These are phyloP conservation scores for Plenodomus biglobosus DNA, from an alignment of 2,329 filamentous ascomycete species.

Conservation along the genomic window DNA sequence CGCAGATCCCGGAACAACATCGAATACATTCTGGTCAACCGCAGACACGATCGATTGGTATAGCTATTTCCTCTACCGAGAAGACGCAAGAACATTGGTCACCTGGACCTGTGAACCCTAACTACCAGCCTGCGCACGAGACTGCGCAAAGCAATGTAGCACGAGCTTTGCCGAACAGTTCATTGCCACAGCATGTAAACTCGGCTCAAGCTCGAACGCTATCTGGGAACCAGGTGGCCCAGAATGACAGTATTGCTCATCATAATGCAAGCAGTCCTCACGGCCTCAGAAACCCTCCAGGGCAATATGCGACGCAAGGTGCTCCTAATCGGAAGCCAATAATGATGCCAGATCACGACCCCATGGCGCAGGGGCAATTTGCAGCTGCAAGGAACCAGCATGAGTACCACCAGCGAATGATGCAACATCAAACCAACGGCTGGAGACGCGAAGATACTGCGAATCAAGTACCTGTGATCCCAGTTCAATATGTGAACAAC, in stretches of 20 bases:
- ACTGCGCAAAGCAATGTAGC: neutral
- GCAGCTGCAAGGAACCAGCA: constrained; percentile 27
- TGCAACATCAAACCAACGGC: constrained; percentile 36
- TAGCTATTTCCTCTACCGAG: constrained; percentile 8
- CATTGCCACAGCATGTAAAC: neutral
- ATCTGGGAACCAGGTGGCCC: neutral
- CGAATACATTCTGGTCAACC: constrained; percentile 3
- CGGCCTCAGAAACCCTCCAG: too few relatives aligned
- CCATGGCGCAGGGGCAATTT: constrained; percentile 16
- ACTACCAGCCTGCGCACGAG: neutral
- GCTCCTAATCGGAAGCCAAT: constrained; percentile 10
- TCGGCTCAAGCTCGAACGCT: neutral
- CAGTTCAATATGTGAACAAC: constrained; percentile 30
- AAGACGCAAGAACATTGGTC: neutral
- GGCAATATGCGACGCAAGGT: constrained; percentile 12
- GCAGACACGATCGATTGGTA: constrained; percentile 8
- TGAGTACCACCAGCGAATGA: constrained; percentile 36
- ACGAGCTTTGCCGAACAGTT: neutral
- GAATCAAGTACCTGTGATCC: constrained; percentile 42
- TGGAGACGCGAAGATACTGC: constrained; percentile 48
- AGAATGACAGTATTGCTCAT: neutral
- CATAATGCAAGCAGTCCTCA: neutral
- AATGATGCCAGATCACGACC: constrained; percentile 12
- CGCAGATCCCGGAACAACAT: constrained; percentile 8
- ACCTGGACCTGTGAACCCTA: constrained; percentile 1